Conservation (phyloP, 306 rosid species). For the Myrica gale region DNA sequence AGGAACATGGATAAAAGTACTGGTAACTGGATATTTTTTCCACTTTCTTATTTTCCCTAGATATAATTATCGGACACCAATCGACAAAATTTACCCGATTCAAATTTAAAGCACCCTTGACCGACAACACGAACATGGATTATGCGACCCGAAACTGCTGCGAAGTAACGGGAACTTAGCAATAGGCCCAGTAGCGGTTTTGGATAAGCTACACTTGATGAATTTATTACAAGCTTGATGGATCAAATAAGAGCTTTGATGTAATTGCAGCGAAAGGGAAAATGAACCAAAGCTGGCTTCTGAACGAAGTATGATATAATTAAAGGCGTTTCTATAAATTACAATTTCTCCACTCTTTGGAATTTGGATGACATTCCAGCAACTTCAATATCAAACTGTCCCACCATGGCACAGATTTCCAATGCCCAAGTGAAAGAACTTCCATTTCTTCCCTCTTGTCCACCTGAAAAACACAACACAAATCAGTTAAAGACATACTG, state of each 20-base stretch:
- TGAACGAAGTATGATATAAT: slow-evolving; percentile 30
- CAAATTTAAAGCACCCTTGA: background rate
- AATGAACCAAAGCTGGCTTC: slow-evolving; percentile 20
- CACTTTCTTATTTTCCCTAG: too few species aligned
- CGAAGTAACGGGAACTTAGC: background rate
- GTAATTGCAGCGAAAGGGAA: slow-evolving; percentile 15
- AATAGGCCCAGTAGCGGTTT: background rate
- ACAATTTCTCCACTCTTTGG: slow-evolving; percentile 36
- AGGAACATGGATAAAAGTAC: too few species aligned
- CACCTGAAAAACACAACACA: slow-evolving; percentile 32
- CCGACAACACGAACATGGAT: background rate
- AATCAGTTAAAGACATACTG: background rate
- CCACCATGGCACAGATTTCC: slow-evolving; percentile 34
- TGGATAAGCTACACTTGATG: background rate
- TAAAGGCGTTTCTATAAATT: slow-evolving; percentile 31
- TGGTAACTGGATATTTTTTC: too few species aligned
- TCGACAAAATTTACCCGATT: background rate
- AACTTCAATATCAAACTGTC: slow-evolving; percentile 28
- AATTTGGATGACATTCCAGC: slow-evolving; percentile 13
- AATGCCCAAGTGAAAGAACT: slow-evolving; percentile 23
- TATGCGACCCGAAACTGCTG: background rate
- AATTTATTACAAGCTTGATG: slow-evolving; percentile 39
- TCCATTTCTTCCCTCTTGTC: slow-evolving; percentile 23
- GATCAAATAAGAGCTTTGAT: slow-evolving; percentile 33
- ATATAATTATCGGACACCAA: background rate